Evolutionary conservation across 495 filamentous ascomycete species (phyloP).

Genomic region (Jackrogersella multiformis): DNA sequence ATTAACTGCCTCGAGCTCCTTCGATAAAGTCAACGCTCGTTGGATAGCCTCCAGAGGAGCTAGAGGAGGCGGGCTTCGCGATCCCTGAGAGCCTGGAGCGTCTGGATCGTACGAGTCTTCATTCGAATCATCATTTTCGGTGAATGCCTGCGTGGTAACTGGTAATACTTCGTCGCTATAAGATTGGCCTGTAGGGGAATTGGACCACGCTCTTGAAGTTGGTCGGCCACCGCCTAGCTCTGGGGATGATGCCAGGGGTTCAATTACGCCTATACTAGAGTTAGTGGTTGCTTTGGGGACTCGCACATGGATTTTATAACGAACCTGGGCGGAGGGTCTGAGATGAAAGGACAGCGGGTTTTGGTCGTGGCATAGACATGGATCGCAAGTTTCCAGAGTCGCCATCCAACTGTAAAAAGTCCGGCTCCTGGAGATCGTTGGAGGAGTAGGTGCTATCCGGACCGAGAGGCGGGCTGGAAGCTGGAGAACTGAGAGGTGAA

Average conservation of each 20-base stretch:
- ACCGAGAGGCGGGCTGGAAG: constrained; percentile 75
- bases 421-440: constrained; percentile 76
- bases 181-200: constrained; percentile 43
- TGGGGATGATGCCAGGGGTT: constrained; percentile 71
- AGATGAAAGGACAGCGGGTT: constrained; percentile 47
- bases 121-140: constrained; percentile 58
- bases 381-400: constrained; percentile 49
- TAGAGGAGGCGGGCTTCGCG: constrained; percentile 81
- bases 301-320: constrained; percentile 7
- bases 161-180: constrained; percentile 58
- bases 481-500: constrained; percentile 89
- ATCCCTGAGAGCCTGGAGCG: constrained; percentile 60
- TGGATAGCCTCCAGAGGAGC: constrained; percentile 78
- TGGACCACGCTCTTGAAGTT: constrained; percentile 54
- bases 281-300: constrained; percentile 16
- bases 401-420: constrained; percentile 76
- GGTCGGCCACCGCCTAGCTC: constrained; percentile 59
- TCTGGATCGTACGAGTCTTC: constrained; percentile 50
- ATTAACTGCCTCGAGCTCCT: constrained; percentile 86
- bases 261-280: constrained; percentile 60
- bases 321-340: constrained; percentile 41
- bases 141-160: constrained; percentile 45
- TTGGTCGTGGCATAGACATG: constrained; percentile 48
- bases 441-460: constrained; percentile 63
- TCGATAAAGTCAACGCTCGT: constrained; percentile 84